Evolutionary conservation across 1,284 basidiomycete genomes (phyloP), one percentile per base, ranked within the genome.

Genomic region (Fomitopsis pinicola): DNA sequence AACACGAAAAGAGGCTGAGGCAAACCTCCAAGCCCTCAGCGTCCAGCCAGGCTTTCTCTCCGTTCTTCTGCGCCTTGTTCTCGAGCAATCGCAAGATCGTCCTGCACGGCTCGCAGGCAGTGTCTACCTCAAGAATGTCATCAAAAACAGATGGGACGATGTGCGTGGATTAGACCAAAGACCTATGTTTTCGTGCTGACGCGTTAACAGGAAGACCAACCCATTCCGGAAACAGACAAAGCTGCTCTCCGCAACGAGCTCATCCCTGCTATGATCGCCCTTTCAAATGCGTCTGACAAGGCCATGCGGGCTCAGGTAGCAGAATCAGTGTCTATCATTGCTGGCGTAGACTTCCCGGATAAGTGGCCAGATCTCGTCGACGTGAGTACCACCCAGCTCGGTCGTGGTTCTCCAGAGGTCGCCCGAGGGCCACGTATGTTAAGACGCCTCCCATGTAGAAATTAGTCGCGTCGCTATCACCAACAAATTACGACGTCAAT

Each of bases 121-220:
- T 61, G 87, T 97, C 52, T 95, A 91, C 76, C 86, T 97, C 65
- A 97, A 97, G 79, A 97, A 97, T 72, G 82, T 88, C 26, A 84
- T 93, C 58, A 94, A 91, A 73, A 78, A 85, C 45, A 83, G 89
- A 75, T 97, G 95, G 95, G 88, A 87, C 55, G 91, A 94, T 79
- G 94, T 94, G 59, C 60, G 85, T 79, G 2, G 26, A 30, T 45
- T 33, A 54, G 12, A 26, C 19, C 36, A 12, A 5, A 28, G 12
- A 22, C 33, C n/a, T 6, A n/a, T 59, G 30, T n/a, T 19, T 28
- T 19, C 28, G 55, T 38, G 61, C 42, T 60, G 35, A 63, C 54
- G 35, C 60, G 15, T 59, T 62, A 74, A 15, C 67, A 90, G 84
- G 89, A 92, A 71, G 86, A 86, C 59, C 71, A 76, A 58, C 84